These are phyloP conservation scores for Salicornia ramosissima DNA, from an alignment of 148 eudicot species.

Conservation along the genomic window DNA sequence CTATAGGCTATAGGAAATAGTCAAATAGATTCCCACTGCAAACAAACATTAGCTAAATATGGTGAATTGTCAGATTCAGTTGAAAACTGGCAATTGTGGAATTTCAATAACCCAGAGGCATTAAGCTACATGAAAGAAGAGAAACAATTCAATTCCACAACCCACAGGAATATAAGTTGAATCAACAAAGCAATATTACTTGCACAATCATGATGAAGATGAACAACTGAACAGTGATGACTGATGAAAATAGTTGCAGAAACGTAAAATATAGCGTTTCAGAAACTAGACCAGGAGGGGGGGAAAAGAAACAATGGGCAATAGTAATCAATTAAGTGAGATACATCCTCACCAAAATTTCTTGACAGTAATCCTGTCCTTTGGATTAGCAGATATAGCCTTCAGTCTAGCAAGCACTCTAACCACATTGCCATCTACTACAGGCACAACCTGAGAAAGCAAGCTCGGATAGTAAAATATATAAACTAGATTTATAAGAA, in stretches of 20 bases:
- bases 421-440: slow-evolving; percentile 94
- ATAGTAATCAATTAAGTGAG: neutral
- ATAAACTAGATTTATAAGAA: neutral
- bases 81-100: too few relatives aligned
- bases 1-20: too few relatives aligned
- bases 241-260: neutral
- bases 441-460: slow-evolving; percentile 67
- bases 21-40: too few relatives aligned
- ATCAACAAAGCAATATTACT: too few relatives aligned
- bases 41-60: too few relatives aligned
- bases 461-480: slow-evolving; percentile 6
- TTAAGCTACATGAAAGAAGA: too few relatives aligned
- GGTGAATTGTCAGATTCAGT: too few relatives aligned
- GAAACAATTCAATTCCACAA: too few relatives aligned
- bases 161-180: too few relatives aligned
- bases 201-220: neutral
- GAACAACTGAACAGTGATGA: neutral
- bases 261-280: neutral
- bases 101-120: too few relatives aligned
- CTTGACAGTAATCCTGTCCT: slow-evolving; percentile 55
- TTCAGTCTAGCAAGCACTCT: slow-evolving; percentile 82
- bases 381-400: slow-evolving; percentile 86
- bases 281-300: too few relatives aligned
- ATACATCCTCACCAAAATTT: slow-evolving; percentile 56
- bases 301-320: neutral